These are phyloP conservation scores for Rhizophora apiculata DNA, from an alignment of 345 rosid genomes.

Conservation along the genomic window DNA sequence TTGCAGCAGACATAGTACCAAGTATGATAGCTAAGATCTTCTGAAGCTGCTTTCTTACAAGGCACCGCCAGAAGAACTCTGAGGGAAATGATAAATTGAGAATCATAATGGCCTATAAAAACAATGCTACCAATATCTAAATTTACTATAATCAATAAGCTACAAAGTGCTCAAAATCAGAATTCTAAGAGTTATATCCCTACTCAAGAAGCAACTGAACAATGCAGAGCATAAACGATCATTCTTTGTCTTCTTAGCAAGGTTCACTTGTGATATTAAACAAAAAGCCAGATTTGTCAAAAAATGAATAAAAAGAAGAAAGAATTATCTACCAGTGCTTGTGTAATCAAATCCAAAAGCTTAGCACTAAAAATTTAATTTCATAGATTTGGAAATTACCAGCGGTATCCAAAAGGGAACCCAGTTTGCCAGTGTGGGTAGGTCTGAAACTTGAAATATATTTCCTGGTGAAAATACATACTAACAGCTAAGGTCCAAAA, in stretches of 20 bases:
- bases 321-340: neutral
- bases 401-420: conserved; percentile 56
- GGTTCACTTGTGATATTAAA: neutral
- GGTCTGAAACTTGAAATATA: conserved; percentile 87
- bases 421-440: conserved; percentile 60
- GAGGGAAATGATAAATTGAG: conserved; percentile 19
- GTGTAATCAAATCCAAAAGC: conserved; percentile 2
- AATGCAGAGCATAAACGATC: neutral
- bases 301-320: neutral
- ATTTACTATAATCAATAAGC: no score
- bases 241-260: neutral
- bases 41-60: conserved; percentile 57
- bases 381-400: conserved; percentile 43
- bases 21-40: conserved; percentile 65
- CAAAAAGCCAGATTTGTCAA: neutral
- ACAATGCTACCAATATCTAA: no score
- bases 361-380: neutral
- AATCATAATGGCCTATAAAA: no score
- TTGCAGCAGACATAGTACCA: conserved; percentile 86
- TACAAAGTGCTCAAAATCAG: no score
- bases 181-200: neutral
- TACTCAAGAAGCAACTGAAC: neutral
- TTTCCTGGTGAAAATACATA: conserved; percentile 52
- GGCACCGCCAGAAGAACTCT: conserved; percentile 93
- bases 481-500: conserved; percentile 13